phyloP scores from a whole-genome alignment of 78 protist genomes.

The Dictyostelium brefeldianum region DNA sequence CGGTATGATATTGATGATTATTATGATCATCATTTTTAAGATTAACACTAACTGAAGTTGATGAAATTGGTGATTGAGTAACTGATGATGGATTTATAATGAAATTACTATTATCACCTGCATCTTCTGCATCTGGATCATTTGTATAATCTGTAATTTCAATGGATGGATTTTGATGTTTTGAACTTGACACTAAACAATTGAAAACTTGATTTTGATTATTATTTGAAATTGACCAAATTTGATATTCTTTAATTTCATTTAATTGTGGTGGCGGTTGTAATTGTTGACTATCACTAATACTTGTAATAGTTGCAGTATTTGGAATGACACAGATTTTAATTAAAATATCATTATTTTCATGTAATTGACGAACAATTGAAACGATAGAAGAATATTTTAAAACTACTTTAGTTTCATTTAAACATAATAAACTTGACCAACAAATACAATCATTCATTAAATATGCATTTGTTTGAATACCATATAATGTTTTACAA shows the following conservation, averaged over 20 bases:
- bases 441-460: conserved; percentile 33
- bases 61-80: background rate
- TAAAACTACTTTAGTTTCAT: conserved; percentile 16
- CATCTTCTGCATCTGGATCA: background rate
- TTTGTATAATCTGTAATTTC: background rate
- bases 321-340: background rate
- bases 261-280: too few species aligned
- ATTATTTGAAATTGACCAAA: conserved; percentile 11
- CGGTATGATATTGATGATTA: background rate
- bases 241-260: background rate
- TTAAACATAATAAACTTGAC: conserved; percentile 12
- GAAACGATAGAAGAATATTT: background rate
- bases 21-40: background rate
- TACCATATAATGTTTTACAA: conserved; percentile 44
- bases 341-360: background rate
- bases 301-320: too few species aligned
- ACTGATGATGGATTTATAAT: background rate
- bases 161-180: background rate
- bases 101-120: conserved; percentile 11
- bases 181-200: background rate
- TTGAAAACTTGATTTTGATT: background rate
- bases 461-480: conserved; percentile 27
- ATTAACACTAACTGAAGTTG: background rate
- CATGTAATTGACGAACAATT: background rate
- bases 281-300: too few species aligned